Evolutionary conservation across 1,284 basidiomycete species (phyloP), one percentile per base, ranked within the genome.

Genomic region (Cutaneotrichosporon sp.): DNA sequence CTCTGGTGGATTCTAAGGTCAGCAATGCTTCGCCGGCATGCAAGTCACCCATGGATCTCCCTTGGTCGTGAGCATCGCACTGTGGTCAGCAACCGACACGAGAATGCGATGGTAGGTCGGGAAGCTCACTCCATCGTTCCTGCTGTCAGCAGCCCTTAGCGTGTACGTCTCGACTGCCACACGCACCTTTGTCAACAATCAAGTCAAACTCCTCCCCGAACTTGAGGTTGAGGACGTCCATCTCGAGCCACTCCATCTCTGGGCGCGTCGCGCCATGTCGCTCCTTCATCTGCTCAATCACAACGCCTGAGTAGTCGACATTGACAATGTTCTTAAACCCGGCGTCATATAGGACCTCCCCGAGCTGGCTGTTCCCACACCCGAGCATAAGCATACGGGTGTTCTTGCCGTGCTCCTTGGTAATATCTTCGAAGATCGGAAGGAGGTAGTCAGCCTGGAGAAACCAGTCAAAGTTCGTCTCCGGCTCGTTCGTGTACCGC

Each of bases 291-390:
- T 87, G 84, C 52, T 88, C 80, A 48, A 96, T 87, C 35, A 92
- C 79, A 9, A 88, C 79, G 4, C 78, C 69, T 1, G 90, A 93
- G 72, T 91, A 93, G 88, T 94, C 91, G 20, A 85, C 77, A 66
- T 93, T 94, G 60, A 87, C 82, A 54, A 96, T 87, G 60, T 87
- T 84, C 56, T 78, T 82, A 71, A 88, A 94, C 0, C 89, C 90
- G 61, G 89, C 87, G 60, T 90, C 87, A 76, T 89, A 94, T 87
- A 94, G 89, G 37, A 64, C 69, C 60, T 75, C 72, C 16, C 68
- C 57, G 38, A 92, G 75, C 49, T 76, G 85, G 4, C 88, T 90
- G 73, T 93, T 94, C 5, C 91, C 91, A 66, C 91, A 94, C 43
- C 91, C 91, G 8, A 96, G 81, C 82, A 94, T 89, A 54, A 93